Evolutionary conservation across 2,329 filamentous ascomycete species (phyloP).

Genomic region (Fusarium staphyleae): DNA sequence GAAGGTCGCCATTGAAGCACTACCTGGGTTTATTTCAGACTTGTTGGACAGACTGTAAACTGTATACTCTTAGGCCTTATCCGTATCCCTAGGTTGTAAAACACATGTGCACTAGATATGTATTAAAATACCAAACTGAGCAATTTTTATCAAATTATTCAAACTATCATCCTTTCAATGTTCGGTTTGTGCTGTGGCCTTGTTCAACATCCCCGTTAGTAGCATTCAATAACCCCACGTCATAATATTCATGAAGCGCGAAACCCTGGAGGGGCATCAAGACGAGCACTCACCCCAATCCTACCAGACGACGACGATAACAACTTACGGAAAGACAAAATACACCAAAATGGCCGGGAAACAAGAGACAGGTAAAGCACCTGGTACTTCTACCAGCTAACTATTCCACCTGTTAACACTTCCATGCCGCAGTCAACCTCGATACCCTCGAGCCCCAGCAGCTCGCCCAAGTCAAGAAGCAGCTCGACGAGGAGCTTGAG

Average conservation of each 20-base stretch:
- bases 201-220: constrained; percentile 40
- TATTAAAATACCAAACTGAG: not conserved
- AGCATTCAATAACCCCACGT: constrained; percentile 43
- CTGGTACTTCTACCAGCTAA: not conserved
- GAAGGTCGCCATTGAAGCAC: constrained; percentile 57
- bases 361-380: constrained; percentile 44
- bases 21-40: constrained; percentile 54
- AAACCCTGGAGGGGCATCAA: constrained; percentile 39
- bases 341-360: constrained; percentile 44
- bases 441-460: constrained; percentile 82
- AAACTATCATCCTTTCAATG: too few relatives aligned
- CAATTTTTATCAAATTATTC: too few relatives aligned
- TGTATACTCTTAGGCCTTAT: not conserved
- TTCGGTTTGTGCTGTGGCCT: too few relatives aligned
- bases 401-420: constrained; percentile 2
- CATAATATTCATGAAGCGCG: constrained; percentile 42
- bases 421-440: constrained; percentile 61
- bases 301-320: constrained; percentile 2
- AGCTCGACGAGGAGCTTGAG: constrained; percentile 94
- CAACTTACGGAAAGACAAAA: constrained; percentile 12
- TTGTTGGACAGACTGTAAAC: constrained; percentile 58
- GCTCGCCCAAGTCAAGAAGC: constrained; percentile 90
- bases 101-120: constrained; percentile 12
- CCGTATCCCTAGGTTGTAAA: not conserved
- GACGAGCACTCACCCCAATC: constrained; percentile 10